These are phyloP conservation scores for Apiospora kogelbergensis DNA, from an alignment of 2,329 filamentous ascomycete species.

Conservation along the genomic window DNA sequence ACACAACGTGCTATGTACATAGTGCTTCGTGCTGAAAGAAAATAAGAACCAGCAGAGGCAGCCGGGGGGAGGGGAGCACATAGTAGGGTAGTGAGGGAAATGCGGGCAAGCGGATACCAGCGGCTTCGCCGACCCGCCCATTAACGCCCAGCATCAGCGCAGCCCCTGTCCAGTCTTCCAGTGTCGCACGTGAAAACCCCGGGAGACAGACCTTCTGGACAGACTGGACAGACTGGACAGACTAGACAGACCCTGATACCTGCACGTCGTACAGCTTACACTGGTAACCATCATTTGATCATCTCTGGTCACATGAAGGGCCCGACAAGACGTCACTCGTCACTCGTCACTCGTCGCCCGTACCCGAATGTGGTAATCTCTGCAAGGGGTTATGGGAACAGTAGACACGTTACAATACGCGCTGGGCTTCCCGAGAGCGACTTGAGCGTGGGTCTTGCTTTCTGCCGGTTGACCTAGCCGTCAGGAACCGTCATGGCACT, in stretches of 20 bases:
- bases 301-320: constrained; percentile 1
- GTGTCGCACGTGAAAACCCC: neutral
- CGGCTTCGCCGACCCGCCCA: constrained; percentile 7
- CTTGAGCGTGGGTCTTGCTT: neutral
- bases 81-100: neutral
- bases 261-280: neutral
- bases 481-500: neutral
- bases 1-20: neutral
- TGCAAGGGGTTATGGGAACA: neutral
- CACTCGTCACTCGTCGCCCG: neutral
- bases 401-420: constrained; percentile 7
- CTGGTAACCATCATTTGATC: constrained; percentile 4
- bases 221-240: neutral
- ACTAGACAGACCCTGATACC: neutral
- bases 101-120: constrained; percentile 5
- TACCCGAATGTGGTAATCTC: neutral
- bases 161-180: no score
- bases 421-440: neutral
- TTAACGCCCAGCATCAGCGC: neutral
- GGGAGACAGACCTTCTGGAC: neutral
- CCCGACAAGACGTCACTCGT: neutral
- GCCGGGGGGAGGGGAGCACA: neutral
- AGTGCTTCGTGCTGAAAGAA: neutral
- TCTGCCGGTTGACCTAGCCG: neutral
- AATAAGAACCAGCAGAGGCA: neutral